A percentile compares a stretch with the other conserved stretches of the same genome.
Conservation (phyloP, 495 filamentous ascomycete genomes). For the Xanthoparmelia taractica region DNA sequence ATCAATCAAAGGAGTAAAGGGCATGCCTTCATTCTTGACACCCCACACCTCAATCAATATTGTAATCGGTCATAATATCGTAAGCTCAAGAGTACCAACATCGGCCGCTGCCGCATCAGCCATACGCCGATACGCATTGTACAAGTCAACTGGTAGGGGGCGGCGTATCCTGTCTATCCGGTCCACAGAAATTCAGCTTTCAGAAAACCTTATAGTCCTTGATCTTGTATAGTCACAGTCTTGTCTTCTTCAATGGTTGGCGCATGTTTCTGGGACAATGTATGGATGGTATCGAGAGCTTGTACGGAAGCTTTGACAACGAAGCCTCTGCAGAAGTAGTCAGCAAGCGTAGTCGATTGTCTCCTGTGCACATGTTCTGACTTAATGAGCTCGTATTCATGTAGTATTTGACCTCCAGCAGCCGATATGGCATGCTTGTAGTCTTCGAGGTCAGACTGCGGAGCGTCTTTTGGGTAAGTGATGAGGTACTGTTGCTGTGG, state of each 20-base stretch:
- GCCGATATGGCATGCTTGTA: conserved; percentile 63
- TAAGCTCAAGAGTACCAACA: not conserved
- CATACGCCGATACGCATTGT: not conserved
- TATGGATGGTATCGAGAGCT: conserved; percentile 61
- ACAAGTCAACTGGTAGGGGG: accelerated
- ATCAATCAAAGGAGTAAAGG: not conserved
- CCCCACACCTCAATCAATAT: not conserved
- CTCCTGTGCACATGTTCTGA: conserved; percentile 24
- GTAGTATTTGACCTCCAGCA: conserved; percentile 42
- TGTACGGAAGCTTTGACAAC: conserved; percentile 62
- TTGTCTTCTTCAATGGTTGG: conserved; percentile 72
- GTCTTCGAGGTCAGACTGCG: conserved; percentile 55
- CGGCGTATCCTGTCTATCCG: not conserved
- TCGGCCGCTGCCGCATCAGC: not conserved
- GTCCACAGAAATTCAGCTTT: not conserved
- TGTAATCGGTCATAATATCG: not conserved
- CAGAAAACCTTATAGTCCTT: not conserved
- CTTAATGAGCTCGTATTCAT: conserved; percentile 53
- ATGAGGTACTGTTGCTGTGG: conserved; percentile 68
- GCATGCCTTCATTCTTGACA: not conserved
- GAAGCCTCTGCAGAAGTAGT: conserved; percentile 55
- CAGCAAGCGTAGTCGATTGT: not conserved
- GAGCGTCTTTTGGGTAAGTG: conserved; percentile 66
- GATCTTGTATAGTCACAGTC: conserved; percentile 38
- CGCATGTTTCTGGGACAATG: conserved; percentile 54